A percentile compares a stretch with the other conserved stretches of the same genome.
Conservation (phyloP, 768 basidiomycete species). For the Hirschioporus abietinus region DNA sequence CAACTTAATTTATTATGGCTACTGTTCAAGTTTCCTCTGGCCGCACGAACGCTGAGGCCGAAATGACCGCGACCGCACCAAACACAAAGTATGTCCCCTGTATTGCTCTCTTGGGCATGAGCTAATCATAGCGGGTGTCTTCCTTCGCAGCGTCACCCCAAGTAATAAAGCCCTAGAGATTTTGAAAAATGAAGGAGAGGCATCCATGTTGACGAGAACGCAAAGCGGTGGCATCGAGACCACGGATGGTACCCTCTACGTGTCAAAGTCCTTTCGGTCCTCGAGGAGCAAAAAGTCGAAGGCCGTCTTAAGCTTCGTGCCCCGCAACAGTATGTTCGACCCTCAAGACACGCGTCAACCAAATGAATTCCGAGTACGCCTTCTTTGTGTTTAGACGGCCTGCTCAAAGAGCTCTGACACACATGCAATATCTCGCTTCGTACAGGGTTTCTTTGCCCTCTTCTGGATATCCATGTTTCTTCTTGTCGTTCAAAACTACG, state of each 20-base stretch:
- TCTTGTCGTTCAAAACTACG: slow-evolving; percentile 71
- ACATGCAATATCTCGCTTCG: not conserved
- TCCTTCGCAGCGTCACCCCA: not conserved
- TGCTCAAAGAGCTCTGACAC: not conserved
- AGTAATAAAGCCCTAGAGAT: not conserved
- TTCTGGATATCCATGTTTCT: slow-evolving; percentile 92
- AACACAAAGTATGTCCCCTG: not conserved
- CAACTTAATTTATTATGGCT: not conserved
- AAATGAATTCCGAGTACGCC: slow-evolving; percentile 80
- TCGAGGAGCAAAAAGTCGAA: slow-evolving; percentile 70
- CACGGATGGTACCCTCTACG: slow-evolving; percentile 60
- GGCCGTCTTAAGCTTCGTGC: slow-evolving; percentile 80
- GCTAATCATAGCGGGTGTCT: not conserved
- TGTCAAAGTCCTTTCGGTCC: slow-evolving; percentile 74
- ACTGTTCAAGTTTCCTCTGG: not conserved
- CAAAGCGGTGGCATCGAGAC: slow-evolving; percentile 37
- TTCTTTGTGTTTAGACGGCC: not conserved
- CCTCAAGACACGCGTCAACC: slow-evolving; percentile 62
- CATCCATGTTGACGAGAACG: slow-evolving; percentile 3
- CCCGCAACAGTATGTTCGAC: slow-evolving; percentile 83
- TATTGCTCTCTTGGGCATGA: not conserved
- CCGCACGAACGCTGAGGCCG: not conserved
- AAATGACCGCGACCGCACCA: not conserved
- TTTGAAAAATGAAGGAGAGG: not conserved
- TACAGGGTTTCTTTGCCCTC: slow-evolving; percentile 86